Evolutionary conservation across 2,329 filamentous ascomycete genomes (phyloP), one percentile per base, ranked within the genome.

Genomic region (Sclerotinia trifoliorum): DNA sequence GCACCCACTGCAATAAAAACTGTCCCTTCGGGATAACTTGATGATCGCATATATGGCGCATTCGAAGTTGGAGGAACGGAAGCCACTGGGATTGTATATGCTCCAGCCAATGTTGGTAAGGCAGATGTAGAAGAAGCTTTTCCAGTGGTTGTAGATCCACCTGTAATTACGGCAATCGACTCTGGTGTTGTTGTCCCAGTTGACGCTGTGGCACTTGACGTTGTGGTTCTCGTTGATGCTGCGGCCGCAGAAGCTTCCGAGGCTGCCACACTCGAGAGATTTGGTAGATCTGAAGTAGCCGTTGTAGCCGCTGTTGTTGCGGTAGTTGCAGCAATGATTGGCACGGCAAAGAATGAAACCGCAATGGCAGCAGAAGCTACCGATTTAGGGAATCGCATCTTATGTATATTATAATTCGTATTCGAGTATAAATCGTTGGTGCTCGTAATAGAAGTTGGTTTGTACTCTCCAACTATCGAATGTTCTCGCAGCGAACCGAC

Each of bases 1-100:
- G 93, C 91, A 57, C 95, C 95, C 1, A 98, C 95, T 29, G 89
- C 90, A 75, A 99, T 99, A 81, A 99, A 99, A 69, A 99, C 90
- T 5, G 94, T 97, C 66, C 95, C 95, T 76, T 98, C 91, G 2
- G 95, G 95, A 15, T 94, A 83, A 65, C 81, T 89, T 0, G 93
- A 96, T 75, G 90, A 88, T 77, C 94, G 90, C 92, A 98, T 97
- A 78, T 92, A 99, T 21, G 94, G 93, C 6, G 95, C 95, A 76
- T 90, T 87, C 51, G 86, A 84, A 3, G 92, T 97, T 35, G 93
- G 91, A 10, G 95, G 95, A 3, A 98, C 89, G 35, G 88, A 85
- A 5, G 93, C 84, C 1, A 90, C 81, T 6, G 94, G 91, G 72
- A 90, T 91, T 29, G 86, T 86, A 72, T 83, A 85, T 62, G 82